Evolutionary conservation across 768 basidiomycete genomes (phyloP).

Genomic region (Trametes maxima): DNA sequence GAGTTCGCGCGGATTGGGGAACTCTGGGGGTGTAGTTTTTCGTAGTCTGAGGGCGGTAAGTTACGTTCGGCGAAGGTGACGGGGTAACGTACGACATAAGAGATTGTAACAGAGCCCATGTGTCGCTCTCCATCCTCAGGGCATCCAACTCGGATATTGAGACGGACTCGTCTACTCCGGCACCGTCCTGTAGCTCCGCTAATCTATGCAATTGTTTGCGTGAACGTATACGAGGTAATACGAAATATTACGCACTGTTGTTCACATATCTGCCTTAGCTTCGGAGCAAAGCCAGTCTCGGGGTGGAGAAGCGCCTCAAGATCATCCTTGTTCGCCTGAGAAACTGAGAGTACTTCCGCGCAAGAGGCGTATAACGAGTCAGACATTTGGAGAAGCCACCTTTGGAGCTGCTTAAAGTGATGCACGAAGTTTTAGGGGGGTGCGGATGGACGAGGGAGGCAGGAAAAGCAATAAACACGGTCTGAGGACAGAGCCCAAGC

Average conservation of each 20-base stretch:
- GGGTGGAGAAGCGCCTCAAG: slow-evolving; percentile 65
- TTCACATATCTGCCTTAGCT: slow-evolving; percentile 51
- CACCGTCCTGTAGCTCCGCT: slow-evolving; percentile 50
- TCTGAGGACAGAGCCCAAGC: no score
- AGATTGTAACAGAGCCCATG: slow-evolving; percentile 80
- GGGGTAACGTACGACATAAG: slow-evolving; percentile 64
- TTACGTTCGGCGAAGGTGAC: background rate
- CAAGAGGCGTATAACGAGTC: slow-evolving; percentile 62
- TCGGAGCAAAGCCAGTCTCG: slow-evolving; percentile 69
- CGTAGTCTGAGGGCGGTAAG: slow-evolving; percentile 50
- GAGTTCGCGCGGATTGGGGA: slow-evolving; percentile 54
- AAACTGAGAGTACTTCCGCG: slow-evolving; percentile 65
- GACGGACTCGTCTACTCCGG: slow-evolving; percentile 34
- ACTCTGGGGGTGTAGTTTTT: slow-evolving; percentile 56
- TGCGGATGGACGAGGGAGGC: background rate
- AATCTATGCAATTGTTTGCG: slow-evolving; percentile 41
- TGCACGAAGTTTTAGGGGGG: background rate
- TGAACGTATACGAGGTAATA: background rate
- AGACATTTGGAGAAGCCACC: slow-evolving; percentile 38
- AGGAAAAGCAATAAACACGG: background rate
- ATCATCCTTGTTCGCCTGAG: slow-evolving; percentile 57
- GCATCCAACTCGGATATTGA: slow-evolving; percentile 59
- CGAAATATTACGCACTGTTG: slow-evolving; percentile 53
- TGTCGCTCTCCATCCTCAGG: slow-evolving; percentile 73
- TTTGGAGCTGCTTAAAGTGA: background rate